Evolutionary conservation across 1,139 yeast genomes (phyloP).

Genomic region (Geotrichum fermentans): DNA sequence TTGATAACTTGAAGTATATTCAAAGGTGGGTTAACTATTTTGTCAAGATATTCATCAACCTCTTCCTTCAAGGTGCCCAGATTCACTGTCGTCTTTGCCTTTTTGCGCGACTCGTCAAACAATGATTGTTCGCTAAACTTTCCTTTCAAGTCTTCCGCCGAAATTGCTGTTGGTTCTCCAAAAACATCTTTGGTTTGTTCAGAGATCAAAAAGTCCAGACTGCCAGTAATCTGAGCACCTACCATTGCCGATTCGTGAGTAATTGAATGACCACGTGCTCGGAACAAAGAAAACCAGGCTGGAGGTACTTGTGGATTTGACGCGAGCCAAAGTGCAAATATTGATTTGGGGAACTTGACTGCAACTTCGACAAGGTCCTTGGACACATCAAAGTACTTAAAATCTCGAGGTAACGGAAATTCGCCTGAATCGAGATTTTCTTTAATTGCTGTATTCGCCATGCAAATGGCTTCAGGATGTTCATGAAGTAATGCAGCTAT

Average conservation of each 20-base stretch:
- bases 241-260: constrained; percentile 9
- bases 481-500: constrained; percentile 12
- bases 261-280: constrained; percentile 5
- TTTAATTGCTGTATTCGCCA: neutral
- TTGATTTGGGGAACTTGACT: constrained; percentile 13
- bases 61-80: constrained; percentile 6
- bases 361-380: constrained; percentile 10
- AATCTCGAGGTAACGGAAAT: neutral
- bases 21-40: neutral
- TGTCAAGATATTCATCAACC: neutral
- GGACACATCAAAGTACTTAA: neutral
- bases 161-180: neutral
- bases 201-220: constrained; percentile 5
- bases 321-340: constrained; percentile 9
- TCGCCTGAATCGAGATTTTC: neutral
- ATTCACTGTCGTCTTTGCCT: neutral
- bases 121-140: neutral
- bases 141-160: neutral
- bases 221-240: constrained; percentile 8
- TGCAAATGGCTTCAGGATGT: constrained; percentile 11
- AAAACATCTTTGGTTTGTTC: neutral
- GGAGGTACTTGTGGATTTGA: constrained; percentile 5
- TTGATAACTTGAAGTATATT: neutral
- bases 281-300: constrained; percentile 9
- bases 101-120: neutral